Base-by-base conservation (phyloP, 106 monocot genomes). In the Platanthera zijinensis region DNA sequence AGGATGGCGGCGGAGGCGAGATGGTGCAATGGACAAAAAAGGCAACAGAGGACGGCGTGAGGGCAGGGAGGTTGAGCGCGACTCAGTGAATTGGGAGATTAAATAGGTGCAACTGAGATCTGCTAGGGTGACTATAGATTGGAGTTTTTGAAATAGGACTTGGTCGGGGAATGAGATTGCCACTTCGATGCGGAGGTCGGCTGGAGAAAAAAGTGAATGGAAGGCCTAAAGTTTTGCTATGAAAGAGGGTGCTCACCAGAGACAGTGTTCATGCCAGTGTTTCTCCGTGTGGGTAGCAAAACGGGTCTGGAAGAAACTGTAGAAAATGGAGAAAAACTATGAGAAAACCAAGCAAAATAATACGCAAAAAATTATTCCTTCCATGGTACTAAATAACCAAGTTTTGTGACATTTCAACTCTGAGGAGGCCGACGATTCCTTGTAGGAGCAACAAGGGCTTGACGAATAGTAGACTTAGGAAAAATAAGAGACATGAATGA, bases 121-220 rank as follows among this genome's bases (percentile, higher is more conserved):
- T 48, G 68, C 18, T 50, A 69, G 72, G 82, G 18, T 25, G 74
- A 48, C 39, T 8, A 49, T 8, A 49, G 84, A 72, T 50, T 73
- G 76, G 66, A 69, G 17, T 57, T 75, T 83, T 17, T 84, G 52
- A 50, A 87, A 80, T 18, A 92, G 66, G 67, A 87, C 52, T 10
- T 78, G 85, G 71, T 93, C 93, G 12, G 93, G 93, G 74, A 90
- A 87, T 73, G 84, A 66, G 68, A 93, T 30, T n/a, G 93, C 88
- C 30, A 80, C 76, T 62, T 75, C 82, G 67, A 88, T 79, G 25
- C 47, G 73, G 18, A 83, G 18, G 1, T 52, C 46, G 47, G 78
- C 25, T 0, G 72, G 21, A 46, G 30, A 48, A 53, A n/a, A 14
- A 12, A 7, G 48, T 12, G 21, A 30, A 7, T 25, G 13, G 46